Percentiles rank a stretch among this genome's conserved stretches.
Evolutionary conservation across 768 basidiomycete species (phyloP).

Genomic region (Suillus ampliporus): DNA sequence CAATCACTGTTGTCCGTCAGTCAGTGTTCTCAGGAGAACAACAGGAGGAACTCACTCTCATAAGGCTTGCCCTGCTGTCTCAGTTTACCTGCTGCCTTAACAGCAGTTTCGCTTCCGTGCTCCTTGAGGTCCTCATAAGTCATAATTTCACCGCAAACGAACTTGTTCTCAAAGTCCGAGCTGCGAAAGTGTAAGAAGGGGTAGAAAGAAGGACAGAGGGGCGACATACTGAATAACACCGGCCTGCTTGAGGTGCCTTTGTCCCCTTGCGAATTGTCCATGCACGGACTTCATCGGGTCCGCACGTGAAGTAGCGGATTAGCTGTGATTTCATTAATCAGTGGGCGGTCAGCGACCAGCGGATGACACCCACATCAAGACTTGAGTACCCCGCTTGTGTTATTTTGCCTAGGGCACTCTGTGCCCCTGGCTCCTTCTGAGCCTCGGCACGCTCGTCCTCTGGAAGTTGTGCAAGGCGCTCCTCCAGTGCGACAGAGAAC

Average conservation of each 20-base stretch:
- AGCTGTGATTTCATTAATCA: constrained; percentile 52
- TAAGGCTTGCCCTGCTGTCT: constrained; percentile 97
- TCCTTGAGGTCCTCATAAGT: constrained; percentile 88
- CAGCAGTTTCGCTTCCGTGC: constrained; percentile 86
- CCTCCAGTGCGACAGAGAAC: constrained; percentile 95
- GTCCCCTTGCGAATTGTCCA: constrained; percentile 97
- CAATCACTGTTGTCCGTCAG: constrained; percentile 60
- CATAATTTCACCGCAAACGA: constrained; percentile 98
- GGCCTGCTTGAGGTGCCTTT: constrained; percentile 95
- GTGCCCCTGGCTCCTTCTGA: constrained; percentile 75
- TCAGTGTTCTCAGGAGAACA: constrained; percentile 5
- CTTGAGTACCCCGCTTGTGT: constrained; percentile 91
- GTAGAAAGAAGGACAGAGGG: constrained; percentile 1
- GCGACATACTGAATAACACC: constrained; percentile 91
- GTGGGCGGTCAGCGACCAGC: neutral
- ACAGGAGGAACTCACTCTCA: constrained; percentile 66
- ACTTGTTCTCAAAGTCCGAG: constrained; percentile 98
- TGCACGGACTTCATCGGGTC: constrained; percentile 95
- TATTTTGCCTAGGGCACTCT: constrained; percentile 86
- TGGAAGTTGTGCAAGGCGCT: constrained; percentile 71
- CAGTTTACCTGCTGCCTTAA: constrained; percentile 94
- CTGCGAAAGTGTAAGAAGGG: constrained; percentile 40
- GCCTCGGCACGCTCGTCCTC: constrained; percentile 78
- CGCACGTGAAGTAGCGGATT: constrained; percentile 97
- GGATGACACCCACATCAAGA: constrained; percentile 65